These are phyloP conservation scores for Lachnellula suecica DNA, from an alignment of 2,329 filamentous ascomycete genomes.

Conservation along the genomic window DNA sequence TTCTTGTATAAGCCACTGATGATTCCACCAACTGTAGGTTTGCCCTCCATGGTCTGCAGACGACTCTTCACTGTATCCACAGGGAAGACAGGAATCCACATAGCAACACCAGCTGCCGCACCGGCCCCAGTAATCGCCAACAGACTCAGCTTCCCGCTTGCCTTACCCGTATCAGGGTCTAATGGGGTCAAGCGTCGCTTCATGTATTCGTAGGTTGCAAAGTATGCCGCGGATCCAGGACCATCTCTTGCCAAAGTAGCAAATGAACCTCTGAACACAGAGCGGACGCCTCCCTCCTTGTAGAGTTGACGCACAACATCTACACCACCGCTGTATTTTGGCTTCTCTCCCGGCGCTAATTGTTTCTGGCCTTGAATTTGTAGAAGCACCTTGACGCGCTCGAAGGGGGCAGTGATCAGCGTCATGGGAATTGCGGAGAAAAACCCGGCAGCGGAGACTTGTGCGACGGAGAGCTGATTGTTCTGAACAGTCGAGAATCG, in stretches of 20 bases:
- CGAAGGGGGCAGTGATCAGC: slow-evolving; percentile 95
- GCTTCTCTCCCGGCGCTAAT: slow-evolving; percentile 85
- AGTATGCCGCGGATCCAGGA: slow-evolving; percentile 91
- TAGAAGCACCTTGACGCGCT: slow-evolving; percentile 97
- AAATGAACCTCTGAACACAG: slow-evolving; percentile 85
- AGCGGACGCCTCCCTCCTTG: slow-evolving; percentile 83
- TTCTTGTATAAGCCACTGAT: slow-evolving; percentile 78
- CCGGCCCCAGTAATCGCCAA: slow-evolving; percentile 82
- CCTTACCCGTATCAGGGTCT: slow-evolving; percentile 70
- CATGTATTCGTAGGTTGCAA: slow-evolving; percentile 94
- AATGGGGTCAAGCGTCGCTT: slow-evolving; percentile 85
- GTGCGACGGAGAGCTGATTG: slow-evolving; percentile 74
- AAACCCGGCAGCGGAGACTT: slow-evolving; percentile 91
- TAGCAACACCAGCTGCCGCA: slow-evolving; percentile 88
- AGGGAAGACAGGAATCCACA: slow-evolving; percentile 99
- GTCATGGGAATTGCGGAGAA: slow-evolving; percentile 98
- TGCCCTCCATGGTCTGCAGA: slow-evolving; percentile 86
- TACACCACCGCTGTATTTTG: slow-evolving; percentile 80
- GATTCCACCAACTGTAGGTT: slow-evolving; percentile 76
- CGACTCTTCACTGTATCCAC: slow-evolving; percentile 95
- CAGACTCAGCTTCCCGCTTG: slow-evolving; percentile 76
- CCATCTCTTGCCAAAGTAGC: slow-evolving; percentile 95
- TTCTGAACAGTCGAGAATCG: slow-evolving; percentile 65
- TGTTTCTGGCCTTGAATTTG: slow-evolving; percentile 94
- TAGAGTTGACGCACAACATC: slow-evolving; percentile 95